Percentiles rank a stretch among this genome's conserved stretches.
Evolutionary conservation across 2,329 filamentous ascomycete genomes (phyloP).

Genomic region (Chaetomium sp.): DNA sequence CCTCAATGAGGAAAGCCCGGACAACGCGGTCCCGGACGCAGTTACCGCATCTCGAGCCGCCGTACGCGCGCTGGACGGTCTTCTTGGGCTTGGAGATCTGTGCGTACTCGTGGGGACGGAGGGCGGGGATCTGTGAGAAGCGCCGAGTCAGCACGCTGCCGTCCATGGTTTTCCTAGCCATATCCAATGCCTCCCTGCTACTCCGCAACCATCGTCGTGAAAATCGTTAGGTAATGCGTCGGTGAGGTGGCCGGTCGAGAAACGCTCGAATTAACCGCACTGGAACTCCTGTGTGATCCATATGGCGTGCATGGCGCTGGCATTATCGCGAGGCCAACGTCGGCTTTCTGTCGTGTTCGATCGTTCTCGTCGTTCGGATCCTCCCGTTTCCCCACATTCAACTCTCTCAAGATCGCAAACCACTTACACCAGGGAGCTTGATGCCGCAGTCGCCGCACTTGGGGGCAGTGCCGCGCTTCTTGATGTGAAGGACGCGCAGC

Average conservation of each 20-base stretch:
- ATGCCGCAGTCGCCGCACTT: slow-evolving; percentile 99
- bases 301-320: background rate
- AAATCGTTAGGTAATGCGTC: background rate
- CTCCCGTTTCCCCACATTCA: slow-evolving; percentile 8
- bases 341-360: slow-evolving; percentile 11
- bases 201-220: background rate
- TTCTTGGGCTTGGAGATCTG: slow-evolving; percentile 98
- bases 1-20: slow-evolving; percentile 98
- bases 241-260: background rate
- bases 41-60: slow-evolving; percentile 96
- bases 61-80: slow-evolving; percentile 98
- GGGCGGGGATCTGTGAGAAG: slow-evolving; percentile 77
- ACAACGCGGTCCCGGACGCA: slow-evolving; percentile 98
- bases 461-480: slow-evolving; percentile 97
- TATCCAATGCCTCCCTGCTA: background rate
- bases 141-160: slow-evolving; percentile 37
- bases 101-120: slow-evolving; percentile 97
- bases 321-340: background rate
- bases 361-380: background rate
- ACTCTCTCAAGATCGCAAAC: slow-evolving; percentile 28
- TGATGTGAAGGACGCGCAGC: slow-evolving; percentile 96
- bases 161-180: background rate
- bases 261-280: background rate
- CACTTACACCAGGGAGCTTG: slow-evolving; percentile 97
- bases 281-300: background rate